Base-by-base conservation (phyloP, 306 rosid genomes). In the Sindora glabra region DNA sequence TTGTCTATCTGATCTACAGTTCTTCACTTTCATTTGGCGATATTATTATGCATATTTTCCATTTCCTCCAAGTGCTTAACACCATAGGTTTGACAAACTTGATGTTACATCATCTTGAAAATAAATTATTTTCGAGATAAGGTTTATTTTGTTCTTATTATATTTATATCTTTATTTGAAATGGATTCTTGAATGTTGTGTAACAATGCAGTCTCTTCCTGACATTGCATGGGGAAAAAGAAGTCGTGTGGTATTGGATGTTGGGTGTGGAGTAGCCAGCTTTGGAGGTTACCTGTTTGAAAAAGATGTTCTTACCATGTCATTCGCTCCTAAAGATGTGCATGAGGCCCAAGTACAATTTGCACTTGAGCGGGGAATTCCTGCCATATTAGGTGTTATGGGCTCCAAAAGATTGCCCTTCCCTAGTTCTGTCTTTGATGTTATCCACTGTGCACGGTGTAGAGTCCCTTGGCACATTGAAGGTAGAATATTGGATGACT, bases 401-500 rank as follows among this genome's bases (percentile, higher is more conserved):
- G 97, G 97, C 39, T 58, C 79, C 44, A 79, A 75, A 69, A 81
- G 97, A 62, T 81, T 89, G 41, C 87, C 87, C 34, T 89, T 70
- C 66, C 95, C 97, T 6, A 62, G 89, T 57, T 65, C 79, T 49
- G 91, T 89, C 55, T 89, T 86, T 73, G 97, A 89, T 79, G 63
- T 89, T 63, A 16, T 89, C 52, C 97, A 89, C 62, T 89, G 97
- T 64, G 97, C 97, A 5, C 97, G 95, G 24, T 89, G 97, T 70
- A 86, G 97, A 81, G 97, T 89, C 65, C 95, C 97, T 69, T 89
- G 97, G 97, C 97, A 89, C 65, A 29, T 71, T 72, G 97, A 89
- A 79, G 97, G 97, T 89, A 52, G 42, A 22, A 34, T 59, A 13
- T 37, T 45, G 12, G 40, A 59, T 40, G 33, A 30, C 39, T 40